Evolutionary conservation across 306 rosid species (phyloP), one percentile per base, ranked within the genome.

Genomic region (Nissolia schottii): DNA sequence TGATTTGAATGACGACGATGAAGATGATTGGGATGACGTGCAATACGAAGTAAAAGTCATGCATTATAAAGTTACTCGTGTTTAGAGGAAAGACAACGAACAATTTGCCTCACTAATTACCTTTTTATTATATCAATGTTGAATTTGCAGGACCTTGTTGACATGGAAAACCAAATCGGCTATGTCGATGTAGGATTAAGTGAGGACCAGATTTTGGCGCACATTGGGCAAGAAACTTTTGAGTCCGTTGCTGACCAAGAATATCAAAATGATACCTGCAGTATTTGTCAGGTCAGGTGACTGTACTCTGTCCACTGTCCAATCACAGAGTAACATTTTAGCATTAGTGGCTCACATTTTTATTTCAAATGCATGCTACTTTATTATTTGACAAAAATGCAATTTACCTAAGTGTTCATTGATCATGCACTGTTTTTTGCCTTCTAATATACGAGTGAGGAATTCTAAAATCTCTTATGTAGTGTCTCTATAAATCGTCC

Each of bases 271-370:
- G 73, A 77, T 18, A 9, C 9, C 3, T 81, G 82, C 54, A 23
- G 73, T 34, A 73, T 81, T 6, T 81, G 85, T 18, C 85, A 59
- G 73, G 85, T 81, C 53, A 71, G 67, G 3, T n/a, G n/a, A n/a
- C n/a, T n/a, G n/a, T n/a, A n/a, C n/a, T n/a, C n/a, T n/a, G n/a
- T n/a, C n/a, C n/a, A n/a, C n/a, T n/a, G n/a, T n/a, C 20, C 20
- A n/a, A n/a, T n/a, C n/a, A n/a, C n/a, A n/a, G n/a, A n/a, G n/a
- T n/a, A n/a, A n/a, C n/a, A n/a, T n/a, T n/a, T n/a, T n/a, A n/a
- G n/a, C n/a, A n/a, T n/a, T n/a, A n/a, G n/a, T n/a, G n/a, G n/a
- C n/a, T n/a, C n/a, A n/a, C n/a, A n/a, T n/a, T n/a, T n/a, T n/a
- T n/a, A n/a, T n/a, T n/a, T n/a, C n/a, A n/a, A n/a, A n/a, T n/a